Evolutionary conservation across 176 grass and related monocot species (phyloP), one percentile per base, ranked within the genome.

Genomic region (Zizania latifolia): DNA sequence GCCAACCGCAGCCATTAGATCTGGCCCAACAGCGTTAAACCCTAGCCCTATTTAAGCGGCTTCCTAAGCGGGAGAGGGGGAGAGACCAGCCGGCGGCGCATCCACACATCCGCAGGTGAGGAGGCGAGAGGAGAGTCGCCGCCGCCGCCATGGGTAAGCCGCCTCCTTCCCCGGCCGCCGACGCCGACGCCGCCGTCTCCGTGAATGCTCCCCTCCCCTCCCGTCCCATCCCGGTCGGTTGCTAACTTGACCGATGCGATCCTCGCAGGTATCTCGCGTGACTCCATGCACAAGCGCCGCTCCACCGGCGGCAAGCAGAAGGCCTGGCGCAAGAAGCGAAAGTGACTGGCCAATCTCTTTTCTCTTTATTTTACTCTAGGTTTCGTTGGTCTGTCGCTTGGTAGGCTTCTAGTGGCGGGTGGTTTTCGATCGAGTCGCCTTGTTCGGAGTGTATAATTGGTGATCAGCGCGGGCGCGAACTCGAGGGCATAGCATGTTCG

Each of bases 251-350:
- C 34, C 29, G 45, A 34, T 54, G 65, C 39, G 23, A 5, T 2
- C 38, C 35, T 58, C 27, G 68, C 68, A 70, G 68, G 68, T 32
- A 70, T 70, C 81, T 94, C 91, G 0, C 91, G 91, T 53, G 91
- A 94, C 73, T 94, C 91, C 10, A 94, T 94, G 88, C 91, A 94
- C 68, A 94, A 94, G 85, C 89, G 92, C 65, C 86, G 92, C 10
- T 88, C 74, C 43, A 94, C 92, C 9, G 92, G 92, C 35, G 92
- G 92, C 29, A 94, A 94, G 88, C 82, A 86, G 40, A 94, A 91
- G 79, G 82, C 92, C 0, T 94, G 92, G 92, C 74, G 92, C 61
- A 94, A 94, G 88, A 94, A 94, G 92, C 61, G 92, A 84, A 94
- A 94, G 88, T 85, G 60, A 78, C 12, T 31, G 5, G 16, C 14